Base-by-base conservation (phyloP, 1,284 basidiomycete genomes). In the Bondarzewia mesenterica region DNA sequence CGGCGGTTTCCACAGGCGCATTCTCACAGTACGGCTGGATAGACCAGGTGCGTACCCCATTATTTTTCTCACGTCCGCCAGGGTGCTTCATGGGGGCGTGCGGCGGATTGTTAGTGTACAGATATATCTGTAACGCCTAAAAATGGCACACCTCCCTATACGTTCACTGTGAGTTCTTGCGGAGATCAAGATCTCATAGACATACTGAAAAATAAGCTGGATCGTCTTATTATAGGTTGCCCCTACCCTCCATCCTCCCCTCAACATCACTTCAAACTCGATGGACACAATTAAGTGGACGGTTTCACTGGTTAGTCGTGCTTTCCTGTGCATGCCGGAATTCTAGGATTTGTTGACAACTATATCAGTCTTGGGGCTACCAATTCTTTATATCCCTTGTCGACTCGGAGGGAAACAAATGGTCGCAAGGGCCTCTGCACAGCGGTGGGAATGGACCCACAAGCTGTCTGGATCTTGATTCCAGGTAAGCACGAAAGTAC, bases 111-210 rank as follows among this genome's bases (percentile, higher is more conserved):
- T 25, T 16, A 79, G 75, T 82, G 79, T 57, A 74, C 72, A 7
- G 75, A 78, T 55, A 72, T 82, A 32, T 66, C 69, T 15, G 54
- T 82, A 22, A 68, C 64, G 10, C 73, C 77, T 2, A 72, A 66
- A 44, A 78, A 78, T 53, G 80, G 80, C 15, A 79, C 76, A 5
- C 74, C 77, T 2, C 80, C 79, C 7, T 82, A 74, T 55, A 78
- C 64, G 0, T 63, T 81, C 50, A 80, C 76, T 21, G 78, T 76
- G 21, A 14, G 39, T 47, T 4, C 21, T 32, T 43, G 26, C 29
- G 4, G 22, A 29, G 18, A n/a, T n/a, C n/a, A n/a, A n/a, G n/a
- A n/a, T n/a, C n/a, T n/a, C n/a, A n/a, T 2, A 2, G 36, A n/a
- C n/a, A n/a, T n/a, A n/a, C n/a, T n/a, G n/a, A n/a, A n/a, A n/a